A percentile compares a stretch with the other conserved stretches of the same genome.
These are phyloP conservation scores for Prunus kanzakura DNA, from an alignment of 306 rosid species.

Conservation along the genomic window DNA sequence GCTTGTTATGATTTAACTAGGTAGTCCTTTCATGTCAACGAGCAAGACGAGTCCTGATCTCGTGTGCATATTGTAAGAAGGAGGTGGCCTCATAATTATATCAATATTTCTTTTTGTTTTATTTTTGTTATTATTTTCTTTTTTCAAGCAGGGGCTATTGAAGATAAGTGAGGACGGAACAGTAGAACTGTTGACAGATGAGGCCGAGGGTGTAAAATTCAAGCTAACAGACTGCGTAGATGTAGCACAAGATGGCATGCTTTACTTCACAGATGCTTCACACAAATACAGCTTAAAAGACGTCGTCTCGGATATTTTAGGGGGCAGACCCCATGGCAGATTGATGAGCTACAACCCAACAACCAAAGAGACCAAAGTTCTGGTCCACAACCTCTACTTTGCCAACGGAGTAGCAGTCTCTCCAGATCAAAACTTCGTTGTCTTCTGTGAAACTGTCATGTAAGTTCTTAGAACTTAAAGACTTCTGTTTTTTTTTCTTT, in stretches of 20 bases:
- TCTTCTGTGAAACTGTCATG: slow-evolving; percentile 63
- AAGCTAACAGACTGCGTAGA: slow-evolving; percentile 54
- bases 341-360: slow-evolving; percentile 55
- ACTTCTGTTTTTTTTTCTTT: neutral
- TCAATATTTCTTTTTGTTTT: neutral
- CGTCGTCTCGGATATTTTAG: slow-evolving; percentile 30
- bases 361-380: slow-evolving; percentile 48
- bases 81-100: too few species aligned
- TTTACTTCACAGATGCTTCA: slow-evolving; percentile 78
- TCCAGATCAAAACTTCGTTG: slow-evolving; percentile 52
- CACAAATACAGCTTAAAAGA: slow-evolving; percentile 40
- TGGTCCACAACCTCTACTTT: slow-evolving; percentile 49
- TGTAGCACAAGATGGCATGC: slow-evolving; percentile 53
- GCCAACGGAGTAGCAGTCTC: slow-evolving; percentile 66
- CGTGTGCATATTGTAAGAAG: too few species aligned
- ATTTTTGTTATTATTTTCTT: too few species aligned
- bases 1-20: too few species aligned
- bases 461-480: slow-evolving; percentile 13
- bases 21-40: too few species aligned
- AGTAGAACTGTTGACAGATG: slow-evolving; percentile 46
- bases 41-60: too few species aligned
- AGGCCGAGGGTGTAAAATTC: slow-evolving; percentile 57
- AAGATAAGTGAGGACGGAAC: slow-evolving; percentile 42
- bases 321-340: slow-evolving; percentile 65
- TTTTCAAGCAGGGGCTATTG: slow-evolving; percentile 52